Base-by-base conservation (phyloP, 1,284 basidiomycete genomes). In the Trametes polyzona region DNA sequence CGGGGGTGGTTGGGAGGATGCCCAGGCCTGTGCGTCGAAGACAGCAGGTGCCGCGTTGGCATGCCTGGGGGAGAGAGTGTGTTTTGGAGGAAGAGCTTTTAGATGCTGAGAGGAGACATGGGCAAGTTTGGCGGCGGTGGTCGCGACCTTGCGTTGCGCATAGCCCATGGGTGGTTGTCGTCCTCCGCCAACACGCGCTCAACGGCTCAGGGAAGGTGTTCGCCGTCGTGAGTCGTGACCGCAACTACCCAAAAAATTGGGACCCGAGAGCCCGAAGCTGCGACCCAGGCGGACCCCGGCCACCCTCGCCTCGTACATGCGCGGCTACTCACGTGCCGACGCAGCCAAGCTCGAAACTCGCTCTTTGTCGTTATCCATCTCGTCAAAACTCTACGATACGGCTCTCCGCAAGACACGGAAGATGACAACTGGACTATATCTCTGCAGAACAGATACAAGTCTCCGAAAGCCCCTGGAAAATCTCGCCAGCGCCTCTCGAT, bases 1-100 rank as follows among this genome's bases (percentile, higher is more conserved):
- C 0, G 90, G 87, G 1, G 90, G 86, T 1, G 90, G 88, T 66
- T 90, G 89, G 30, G 88, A 71, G 10, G 81, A 70, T n/a, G 85
- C 84, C 90, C 89, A 92, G 61, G 78, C 69, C 60, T 87, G 82
- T 39, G 87, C 77, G 59, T 84, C 79, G 73, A 90, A 88, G 39
- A 69, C 61, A 30, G 67, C 52, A 36, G 52, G 58, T 23, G 58
- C 47, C 47, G 67, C 63, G 56, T 64, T 66, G 54, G 59, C 62
- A 30, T 58, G 57, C 47, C 48, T 56, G 55, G 55, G 44, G 39
- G 63, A 57, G 63, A 84, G 68, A 58, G 84, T 76, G 62, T 86
- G 80, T 73, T 78, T 78, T 62, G 88, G 86, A n/a, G 88, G 87
- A 63, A 89, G 88, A 41, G 72, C 73, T 42, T 75, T 73, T 61